Conservation (phyloP, 1,139 yeast genomes). For the Magnusiomyces sp. region DNA sequence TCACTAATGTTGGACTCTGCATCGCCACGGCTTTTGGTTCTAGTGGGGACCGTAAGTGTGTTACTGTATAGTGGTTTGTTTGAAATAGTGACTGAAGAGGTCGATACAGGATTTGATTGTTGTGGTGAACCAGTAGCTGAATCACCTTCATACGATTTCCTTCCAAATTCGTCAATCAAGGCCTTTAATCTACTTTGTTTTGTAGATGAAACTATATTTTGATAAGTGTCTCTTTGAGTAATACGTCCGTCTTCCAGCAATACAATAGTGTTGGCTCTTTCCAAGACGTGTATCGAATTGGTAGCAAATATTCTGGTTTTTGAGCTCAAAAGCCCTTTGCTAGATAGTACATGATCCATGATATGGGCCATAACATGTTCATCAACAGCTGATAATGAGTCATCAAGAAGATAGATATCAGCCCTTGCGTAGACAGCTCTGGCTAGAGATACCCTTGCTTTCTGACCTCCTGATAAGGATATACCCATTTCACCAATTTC, state of each 20-base stretch:
- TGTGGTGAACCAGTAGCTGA: slow-evolving; percentile 10
- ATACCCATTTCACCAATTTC: slow-evolving; percentile 89
- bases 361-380: slow-evolving; percentile 73
- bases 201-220: slow-evolving; percentile 20
- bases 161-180: slow-evolving; percentile 32
- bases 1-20: not conserved
- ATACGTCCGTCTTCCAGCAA: slow-evolving; percentile 50
- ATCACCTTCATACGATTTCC: slow-evolving; percentile 13
- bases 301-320: slow-evolving; percentile 76
- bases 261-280: slow-evolving; percentile 54
- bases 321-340: slow-evolving; percentile 55
- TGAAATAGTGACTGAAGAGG: not conserved
- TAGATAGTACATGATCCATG: slow-evolving; percentile 49
- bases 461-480: slow-evolving; percentile 84
- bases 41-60: too few relatives aligned
- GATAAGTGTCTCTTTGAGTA: slow-evolving; percentile 35
- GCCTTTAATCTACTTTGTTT: slow-evolving; percentile 22
- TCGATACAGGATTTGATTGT: not conserved
- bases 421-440: slow-evolving; percentile 84
- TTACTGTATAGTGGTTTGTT: not conserved
- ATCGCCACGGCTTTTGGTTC: not conserved
- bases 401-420: slow-evolving; percentile 73
- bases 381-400: slow-evolving; percentile 75
- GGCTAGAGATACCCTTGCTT: slow-evolving; percentile 77
- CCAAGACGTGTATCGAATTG: slow-evolving; percentile 65